Conservation (phyloP, 768 basidiomycete genomes). For the Termitomyces sp. region DNA sequence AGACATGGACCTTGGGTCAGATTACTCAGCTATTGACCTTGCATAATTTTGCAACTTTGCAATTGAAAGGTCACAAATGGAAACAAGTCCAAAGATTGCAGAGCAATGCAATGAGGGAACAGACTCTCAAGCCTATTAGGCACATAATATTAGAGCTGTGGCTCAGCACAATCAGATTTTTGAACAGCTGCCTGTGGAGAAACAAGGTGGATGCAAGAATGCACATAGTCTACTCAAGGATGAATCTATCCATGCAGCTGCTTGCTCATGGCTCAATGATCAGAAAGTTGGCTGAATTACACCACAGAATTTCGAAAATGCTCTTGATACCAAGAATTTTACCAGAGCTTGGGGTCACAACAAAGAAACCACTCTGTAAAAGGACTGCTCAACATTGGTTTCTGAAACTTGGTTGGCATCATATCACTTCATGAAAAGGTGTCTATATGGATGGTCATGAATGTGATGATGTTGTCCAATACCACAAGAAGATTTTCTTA, state of each 20-base stretch:
- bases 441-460: too few relatives aligned
- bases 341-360: constrained; percentile 22
- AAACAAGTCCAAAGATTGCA: neutral
- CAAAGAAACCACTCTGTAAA: constrained; percentile 18
- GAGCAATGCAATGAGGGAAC: neutral
- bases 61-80: neutral
- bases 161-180: neutral
- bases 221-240: neutral
- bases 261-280: neutral
- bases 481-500: too few relatives aligned
- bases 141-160: neutral
- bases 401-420: constrained; percentile 17
- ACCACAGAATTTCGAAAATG: constrained; percentile 17
- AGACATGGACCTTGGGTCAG: neutral
- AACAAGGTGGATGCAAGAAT: neutral
- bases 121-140: neutral
- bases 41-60: neutral
- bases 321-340: constrained; percentile 25
- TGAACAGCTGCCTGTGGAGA: neutral
- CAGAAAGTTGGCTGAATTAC: constrained; percentile 17
- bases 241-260: neutral
- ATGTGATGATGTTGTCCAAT: too few relatives aligned
- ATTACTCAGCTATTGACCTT: neutral
- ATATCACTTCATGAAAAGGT: too few relatives aligned
- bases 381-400: constrained; percentile 35